phyloP scores from a whole-genome alignment of 257 asterid genomes.

The Solanum verrucosum region DNA sequence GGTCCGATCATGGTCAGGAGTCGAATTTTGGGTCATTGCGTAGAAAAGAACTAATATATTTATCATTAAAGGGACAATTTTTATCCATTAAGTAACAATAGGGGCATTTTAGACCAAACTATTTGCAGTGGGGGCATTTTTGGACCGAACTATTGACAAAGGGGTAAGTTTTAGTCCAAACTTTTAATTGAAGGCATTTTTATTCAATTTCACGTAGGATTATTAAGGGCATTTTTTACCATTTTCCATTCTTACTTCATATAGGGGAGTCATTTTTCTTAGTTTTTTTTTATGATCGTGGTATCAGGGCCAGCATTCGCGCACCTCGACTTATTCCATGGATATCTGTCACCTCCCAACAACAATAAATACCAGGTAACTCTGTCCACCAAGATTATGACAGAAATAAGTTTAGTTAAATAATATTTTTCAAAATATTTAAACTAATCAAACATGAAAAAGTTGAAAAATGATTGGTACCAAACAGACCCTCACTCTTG shows the following conservation, averaged over 20 bases:
- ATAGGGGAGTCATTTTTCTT: neutral
- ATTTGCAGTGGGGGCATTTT: fast-evolving
- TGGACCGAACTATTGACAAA: neutral
- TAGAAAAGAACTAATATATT: neutral
- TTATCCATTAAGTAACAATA: no score
- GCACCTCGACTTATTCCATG: no score
- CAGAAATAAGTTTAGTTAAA: no score
- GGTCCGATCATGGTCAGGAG: neutral
- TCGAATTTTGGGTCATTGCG: neutral
- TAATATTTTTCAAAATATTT: no score
- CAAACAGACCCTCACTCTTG: neutral
- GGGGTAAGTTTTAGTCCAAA: neutral
- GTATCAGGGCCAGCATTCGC: neutral
- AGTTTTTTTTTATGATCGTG: neutral
- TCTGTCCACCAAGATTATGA: neutral
- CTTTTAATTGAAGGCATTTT: neutral
- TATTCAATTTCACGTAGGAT: neutral
- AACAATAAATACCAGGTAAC: no score
- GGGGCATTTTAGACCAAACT: no score
- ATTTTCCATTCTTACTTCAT: neutral
- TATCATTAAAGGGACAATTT: no score
- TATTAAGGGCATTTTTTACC: neutral
- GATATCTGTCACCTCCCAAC: neutral
- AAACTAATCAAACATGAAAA: neutral
- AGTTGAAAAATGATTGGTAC: neutral